phyloP scores from a whole-genome alignment of 495 filamentous ascomycete genomes.

The Penicillium arizonense region DNA sequence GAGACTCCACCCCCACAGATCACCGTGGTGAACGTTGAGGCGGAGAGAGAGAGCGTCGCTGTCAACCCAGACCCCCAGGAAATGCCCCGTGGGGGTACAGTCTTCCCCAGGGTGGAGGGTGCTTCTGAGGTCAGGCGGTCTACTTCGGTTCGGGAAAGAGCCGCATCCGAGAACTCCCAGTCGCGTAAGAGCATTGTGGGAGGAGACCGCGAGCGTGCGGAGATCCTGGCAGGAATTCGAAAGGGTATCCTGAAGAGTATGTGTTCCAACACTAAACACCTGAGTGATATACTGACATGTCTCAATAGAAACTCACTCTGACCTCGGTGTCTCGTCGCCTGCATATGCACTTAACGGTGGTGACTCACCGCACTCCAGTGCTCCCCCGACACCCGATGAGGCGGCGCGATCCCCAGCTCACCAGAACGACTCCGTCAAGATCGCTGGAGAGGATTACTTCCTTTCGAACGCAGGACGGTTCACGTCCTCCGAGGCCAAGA shows the following conservation, averaged over 20 bases:
- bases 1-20: constrained; percentile 68
- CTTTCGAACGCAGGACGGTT: constrained; percentile 64
- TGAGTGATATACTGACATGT: constrained; percentile 16
- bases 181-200: constrained; percentile 84
- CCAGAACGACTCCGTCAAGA: constrained; percentile 63
- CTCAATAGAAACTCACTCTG: constrained; percentile 51
- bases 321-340: constrained; percentile 67
- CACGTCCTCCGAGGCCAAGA: constrained; percentile 60
- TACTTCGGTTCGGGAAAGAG: constrained; percentile 42
- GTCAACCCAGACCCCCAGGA: constrained; percentile 71
- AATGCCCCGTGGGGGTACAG: constrained; percentile 70
- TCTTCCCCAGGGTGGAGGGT: constrained; percentile 80
- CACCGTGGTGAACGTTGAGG: constrained; percentile 94
- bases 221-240: constrained; percentile 83
- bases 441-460: constrained; percentile 88
- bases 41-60: constrained; percentile 81
- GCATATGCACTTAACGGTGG: constrained; percentile 57
- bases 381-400: constrained; percentile 83
- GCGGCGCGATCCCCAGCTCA: constrained; percentile 52
- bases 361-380: constrained; percentile 78
- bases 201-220: constrained; percentile 85
- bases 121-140: constrained; percentile 32
- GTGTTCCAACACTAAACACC: constrained; percentile 28
- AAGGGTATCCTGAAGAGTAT: constrained; percentile 95
- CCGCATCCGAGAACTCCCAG: constrained; percentile 56